phyloP scores from a whole-genome alignment of 176 grass and related monocot genomes.

The Raddia distichophylla region DNA sequence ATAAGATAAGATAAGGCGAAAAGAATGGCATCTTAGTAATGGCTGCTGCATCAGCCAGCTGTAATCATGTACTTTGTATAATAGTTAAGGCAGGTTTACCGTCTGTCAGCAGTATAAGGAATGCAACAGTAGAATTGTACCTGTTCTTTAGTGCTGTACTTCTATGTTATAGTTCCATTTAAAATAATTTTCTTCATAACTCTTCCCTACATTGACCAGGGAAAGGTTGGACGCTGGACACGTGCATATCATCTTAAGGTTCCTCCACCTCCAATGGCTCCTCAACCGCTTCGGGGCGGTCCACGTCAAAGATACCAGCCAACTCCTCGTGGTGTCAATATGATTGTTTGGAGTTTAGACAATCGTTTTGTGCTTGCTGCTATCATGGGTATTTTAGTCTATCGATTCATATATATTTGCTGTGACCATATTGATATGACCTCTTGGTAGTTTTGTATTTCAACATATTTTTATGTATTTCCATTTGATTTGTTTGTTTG shows the following conservation, averaged over 20 bases:
- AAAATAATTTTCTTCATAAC: slow-evolving; percentile 18
- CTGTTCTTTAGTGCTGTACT: slow-evolving; percentile 6
- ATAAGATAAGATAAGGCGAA: too few species aligned
- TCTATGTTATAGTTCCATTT: slow-evolving; percentile 28
- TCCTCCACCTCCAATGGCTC: slow-evolving; percentile 91
- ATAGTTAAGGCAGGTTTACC: slow-evolving; percentile 12
- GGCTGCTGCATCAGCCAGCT: not conserved
- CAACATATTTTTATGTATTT: slow-evolving; percentile 29
- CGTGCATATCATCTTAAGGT: slow-evolving; percentile 99
- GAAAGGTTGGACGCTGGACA: slow-evolving; percentile 95
- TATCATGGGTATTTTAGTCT: slow-evolving; percentile 79
- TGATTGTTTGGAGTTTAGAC: slow-evolving; percentile 99
- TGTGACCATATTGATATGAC: slow-evolving; percentile 10
- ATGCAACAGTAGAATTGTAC: slow-evolving; percentile 17
- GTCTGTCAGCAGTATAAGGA: not conserved
- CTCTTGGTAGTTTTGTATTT: not conserved
- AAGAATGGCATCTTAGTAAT: not conserved
- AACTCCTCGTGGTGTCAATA: slow-evolving; percentile 98
- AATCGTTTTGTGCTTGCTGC: slow-evolving; percentile 99
- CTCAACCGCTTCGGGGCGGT: slow-evolving; percentile 82
- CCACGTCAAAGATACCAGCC: slow-evolving; percentile 95
- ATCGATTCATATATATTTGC: slow-evolving; percentile 32
- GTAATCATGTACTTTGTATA: slow-evolving; percentile 4
- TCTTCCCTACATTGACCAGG: slow-evolving; percentile 55
- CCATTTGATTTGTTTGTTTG: slow-evolving; percentile 25